phyloP scores from a whole-genome alignment of 2,329 filamentous ascomycete genomes.

The Harringtonia lauricola region DNA sequence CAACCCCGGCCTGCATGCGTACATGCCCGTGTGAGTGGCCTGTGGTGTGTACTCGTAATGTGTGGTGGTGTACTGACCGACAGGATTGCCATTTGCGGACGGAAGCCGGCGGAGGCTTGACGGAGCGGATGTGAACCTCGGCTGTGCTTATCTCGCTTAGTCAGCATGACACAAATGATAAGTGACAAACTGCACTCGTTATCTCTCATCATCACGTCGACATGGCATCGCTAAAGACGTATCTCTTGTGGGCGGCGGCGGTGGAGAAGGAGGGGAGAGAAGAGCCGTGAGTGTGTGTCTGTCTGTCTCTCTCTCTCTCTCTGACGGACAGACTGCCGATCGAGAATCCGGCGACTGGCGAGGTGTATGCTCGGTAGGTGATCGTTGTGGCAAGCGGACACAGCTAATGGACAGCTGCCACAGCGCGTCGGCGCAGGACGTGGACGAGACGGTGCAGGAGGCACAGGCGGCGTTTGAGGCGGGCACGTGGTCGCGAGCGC shows the following conservation, averaged over 20 bases:
- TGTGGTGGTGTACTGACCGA: too few relatives aligned
- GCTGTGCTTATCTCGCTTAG: too few relatives aligned
- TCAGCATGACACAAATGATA: background rate
- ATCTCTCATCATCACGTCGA: background rate
- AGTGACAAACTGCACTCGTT: background rate
- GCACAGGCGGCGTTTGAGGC: conserved; percentile 36
- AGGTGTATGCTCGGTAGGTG: conserved; percentile 14
- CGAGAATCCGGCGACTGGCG: conserved; percentile 16
- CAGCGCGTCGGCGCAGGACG: conserved; percentile 32
- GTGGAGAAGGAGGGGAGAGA: background rate
- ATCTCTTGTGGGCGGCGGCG: background rate
- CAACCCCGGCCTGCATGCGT: too few relatives aligned
- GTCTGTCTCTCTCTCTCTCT: background rate
- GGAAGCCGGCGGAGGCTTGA: too few relatives aligned
- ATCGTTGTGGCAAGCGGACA: too few relatives aligned
- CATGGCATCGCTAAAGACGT: background rate
- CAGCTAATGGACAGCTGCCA: conserved; percentile 28
- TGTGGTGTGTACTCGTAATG: too few relatives aligned
- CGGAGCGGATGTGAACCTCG: too few relatives aligned
- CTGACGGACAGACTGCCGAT: conserved; percentile 13
- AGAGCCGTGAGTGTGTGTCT: background rate
- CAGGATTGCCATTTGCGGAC: too few relatives aligned
- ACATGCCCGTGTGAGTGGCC: too few relatives aligned
- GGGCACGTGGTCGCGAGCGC: conserved; percentile 44
- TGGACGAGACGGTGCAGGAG: conserved; percentile 25